Conservation (phyloP, 2,329 filamentous ascomycete species). For the Aspergillus fijiensis region DNA sequence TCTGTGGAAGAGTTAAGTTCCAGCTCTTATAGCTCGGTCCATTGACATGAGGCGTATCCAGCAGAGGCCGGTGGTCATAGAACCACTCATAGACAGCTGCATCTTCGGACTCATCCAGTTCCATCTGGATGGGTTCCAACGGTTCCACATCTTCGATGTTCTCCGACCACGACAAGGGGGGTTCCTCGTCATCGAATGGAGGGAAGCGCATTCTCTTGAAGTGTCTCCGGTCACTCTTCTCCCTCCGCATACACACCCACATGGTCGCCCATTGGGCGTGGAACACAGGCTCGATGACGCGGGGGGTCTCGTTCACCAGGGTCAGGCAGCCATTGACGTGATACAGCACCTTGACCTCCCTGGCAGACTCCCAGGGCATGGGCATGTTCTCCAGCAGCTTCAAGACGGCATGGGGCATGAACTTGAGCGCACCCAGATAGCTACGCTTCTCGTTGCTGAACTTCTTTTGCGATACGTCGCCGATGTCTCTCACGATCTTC, state of each 20-base stretch:
- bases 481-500: conserved; percentile 98
- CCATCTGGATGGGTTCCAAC: conserved; percentile 96
- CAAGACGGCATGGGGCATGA: conserved; percentile 97
- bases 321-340: conserved; percentile 98
- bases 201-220: conserved; percentile 99
- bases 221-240: conserved; percentile 91
- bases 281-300: conserved; percentile 96
- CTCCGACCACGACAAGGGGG: conserved; percentile 94
- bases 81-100: conserved; percentile 93
- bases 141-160: conserved; percentile 99
- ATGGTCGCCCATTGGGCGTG: conserved; percentile 99
- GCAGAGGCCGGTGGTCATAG: conserved; percentile 86
- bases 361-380: conserved; percentile 97
- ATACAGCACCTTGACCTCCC: conserved; percentile 96
- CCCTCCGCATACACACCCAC: conserved; percentile 98
- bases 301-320: conserved; percentile 90
- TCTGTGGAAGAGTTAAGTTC: conserved; percentile 90
- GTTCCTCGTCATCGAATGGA: conserved; percentile 97
- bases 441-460: conserved; percentile 98
- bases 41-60: conserved; percentile 91
- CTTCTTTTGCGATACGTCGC: conserved; percentile 98
- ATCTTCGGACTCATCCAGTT: conserved; percentile 92
- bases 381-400: conserved; percentile 99
- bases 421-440: conserved; percentile 95
- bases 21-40: conserved; percentile 95